A percentile compares a stretch with the other conserved stretches of the same genome.
Evolutionary conservation across 1,284 basidiomycete species (phyloP).

Genomic region (Paramarasmius palmivorus): DNA sequence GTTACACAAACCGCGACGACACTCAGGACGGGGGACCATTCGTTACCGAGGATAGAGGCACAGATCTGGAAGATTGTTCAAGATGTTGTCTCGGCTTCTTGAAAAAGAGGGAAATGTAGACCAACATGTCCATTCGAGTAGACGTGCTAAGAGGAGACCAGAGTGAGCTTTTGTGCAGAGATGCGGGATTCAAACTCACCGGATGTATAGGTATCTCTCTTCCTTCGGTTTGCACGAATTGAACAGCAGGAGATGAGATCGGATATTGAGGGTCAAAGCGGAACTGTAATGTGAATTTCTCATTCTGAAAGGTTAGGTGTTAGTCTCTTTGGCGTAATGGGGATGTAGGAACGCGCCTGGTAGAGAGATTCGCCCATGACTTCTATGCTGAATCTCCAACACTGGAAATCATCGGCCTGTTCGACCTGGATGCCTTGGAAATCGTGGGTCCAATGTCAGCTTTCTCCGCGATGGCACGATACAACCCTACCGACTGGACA

Average conservation of each 20-base stretch:
- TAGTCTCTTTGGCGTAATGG: not conserved
- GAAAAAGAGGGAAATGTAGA: slow-evolving; percentile 2
- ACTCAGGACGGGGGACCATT: slow-evolving; percentile 84
- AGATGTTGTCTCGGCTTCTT: slow-evolving; percentile 12
- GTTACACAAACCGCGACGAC: slow-evolving; percentile 79
- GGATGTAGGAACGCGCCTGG: slow-evolving; percentile 42
- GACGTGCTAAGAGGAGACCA: slow-evolving; percentile 56
- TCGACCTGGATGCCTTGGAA: slow-evolving; percentile 65
- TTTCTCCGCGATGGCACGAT: not conserved
- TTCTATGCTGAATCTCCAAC: slow-evolving; percentile 74
- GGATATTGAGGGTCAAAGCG: slow-evolving; percentile 76
- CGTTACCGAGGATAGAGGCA: slow-evolving; percentile 81
- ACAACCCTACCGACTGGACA: slow-evolving; percentile 63
- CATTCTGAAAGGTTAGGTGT: slow-evolving; percentile 46
- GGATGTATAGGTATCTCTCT: slow-evolving; percentile 72
- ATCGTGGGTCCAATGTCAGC: not conserved
- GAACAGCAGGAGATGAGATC: slow-evolving; percentile 81
- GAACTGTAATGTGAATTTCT: slow-evolving; percentile 76
- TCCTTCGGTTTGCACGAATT: slow-evolving; percentile 69
- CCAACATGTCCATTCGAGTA: slow-evolving; percentile 85
- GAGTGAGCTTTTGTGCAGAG: slow-evolving; percentile 8
- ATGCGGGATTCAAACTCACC: slow-evolving; percentile 41
- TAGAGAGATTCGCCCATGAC: slow-evolving; percentile 79
- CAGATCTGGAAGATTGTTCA: slow-evolving; percentile 57
- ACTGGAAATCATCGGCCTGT: slow-evolving; percentile 71